A percentile compares a stretch with the other conserved stretches of the same genome.
phyloP scores from a whole-genome alignment of 768 basidiomycete species.

The Trametes villosa region DNA sequence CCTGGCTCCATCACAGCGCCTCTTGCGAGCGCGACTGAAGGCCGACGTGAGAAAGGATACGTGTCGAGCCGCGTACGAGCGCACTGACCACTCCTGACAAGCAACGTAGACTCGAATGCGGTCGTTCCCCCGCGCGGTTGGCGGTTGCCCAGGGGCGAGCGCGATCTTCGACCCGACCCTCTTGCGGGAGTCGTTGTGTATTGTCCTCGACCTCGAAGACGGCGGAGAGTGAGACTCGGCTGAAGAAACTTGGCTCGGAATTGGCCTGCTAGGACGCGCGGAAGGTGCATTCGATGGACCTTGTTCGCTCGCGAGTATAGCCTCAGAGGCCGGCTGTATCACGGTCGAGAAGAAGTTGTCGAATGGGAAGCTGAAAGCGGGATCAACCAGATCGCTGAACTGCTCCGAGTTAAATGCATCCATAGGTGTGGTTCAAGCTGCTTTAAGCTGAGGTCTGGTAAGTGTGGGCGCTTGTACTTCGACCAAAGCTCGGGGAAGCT shows the following conservation, averaged over 20 bases:
- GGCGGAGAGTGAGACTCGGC: too few relatives aligned
- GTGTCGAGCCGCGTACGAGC: neutral
- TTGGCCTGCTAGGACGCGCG: neutral
- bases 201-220: neutral
- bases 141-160: conserved; percentile 74
- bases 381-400: neutral
- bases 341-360: neutral
- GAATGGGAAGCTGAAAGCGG: neutral
- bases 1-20: conserved; percentile 20
- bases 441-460: too few relatives aligned
- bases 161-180: conserved; percentile 53
- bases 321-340: neutral
- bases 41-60: neutral
- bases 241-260: neutral
- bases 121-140: conserved; percentile 77
- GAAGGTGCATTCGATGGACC: neutral
- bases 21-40: conserved; percentile 16
- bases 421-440: neutral
- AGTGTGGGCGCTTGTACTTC: too few relatives aligned
- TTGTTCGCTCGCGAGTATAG: neutral
- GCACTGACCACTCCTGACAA: conserved; percentile 70
- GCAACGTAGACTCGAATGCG: conserved; percentile 78
- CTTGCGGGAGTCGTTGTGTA: conserved; percentile 6
- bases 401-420: neutral
- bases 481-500: neutral